These are phyloP conservation scores for Paraleonurus japonicus DNA, from an alignment of 257 asterid species.

Conservation along the genomic window DNA sequence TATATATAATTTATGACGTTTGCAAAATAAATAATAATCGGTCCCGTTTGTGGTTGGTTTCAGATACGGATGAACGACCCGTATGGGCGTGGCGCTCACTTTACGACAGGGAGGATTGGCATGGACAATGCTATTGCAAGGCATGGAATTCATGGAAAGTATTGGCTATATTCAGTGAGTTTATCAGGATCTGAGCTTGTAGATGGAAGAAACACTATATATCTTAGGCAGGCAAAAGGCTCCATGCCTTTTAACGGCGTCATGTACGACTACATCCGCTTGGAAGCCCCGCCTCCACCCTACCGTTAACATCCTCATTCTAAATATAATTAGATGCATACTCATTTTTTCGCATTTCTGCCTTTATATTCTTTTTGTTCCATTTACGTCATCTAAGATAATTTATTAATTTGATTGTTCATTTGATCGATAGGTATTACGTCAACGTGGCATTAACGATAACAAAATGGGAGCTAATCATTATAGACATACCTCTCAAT, in stretches of 20 bases:
- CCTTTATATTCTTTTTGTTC: neutral
- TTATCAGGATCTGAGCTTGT: conserved; percentile 41
- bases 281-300: conserved; percentile 49
- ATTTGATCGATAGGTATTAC: too few relatives aligned
- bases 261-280: conserved; percentile 70
- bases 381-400: neutral
- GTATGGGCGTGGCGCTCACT: conserved; percentile 22
- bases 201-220: conserved; percentile 46
- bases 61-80: conserved; percentile 54
- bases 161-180: conserved; percentile 34
- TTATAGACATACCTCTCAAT: too few relatives aligned
- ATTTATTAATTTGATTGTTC: neutral
- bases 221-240: conserved; percentile 44
- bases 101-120: conserved; percentile 51
- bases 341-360: too few relatives aligned
- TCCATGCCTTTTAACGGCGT: conserved; percentile 47
- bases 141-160: conserved; percentile 81
- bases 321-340: too few relatives aligned
- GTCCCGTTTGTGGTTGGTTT: neutral
- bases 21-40: neutral
- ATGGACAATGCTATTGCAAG: conserved; percentile 75
- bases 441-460: too few relatives aligned
- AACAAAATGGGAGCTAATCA: too few relatives aligned
- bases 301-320: neutral
- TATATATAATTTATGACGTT: neutral